Conservation (phyloP, 2,329 filamentous ascomycete genomes). For the Fusarium udum region DNA sequence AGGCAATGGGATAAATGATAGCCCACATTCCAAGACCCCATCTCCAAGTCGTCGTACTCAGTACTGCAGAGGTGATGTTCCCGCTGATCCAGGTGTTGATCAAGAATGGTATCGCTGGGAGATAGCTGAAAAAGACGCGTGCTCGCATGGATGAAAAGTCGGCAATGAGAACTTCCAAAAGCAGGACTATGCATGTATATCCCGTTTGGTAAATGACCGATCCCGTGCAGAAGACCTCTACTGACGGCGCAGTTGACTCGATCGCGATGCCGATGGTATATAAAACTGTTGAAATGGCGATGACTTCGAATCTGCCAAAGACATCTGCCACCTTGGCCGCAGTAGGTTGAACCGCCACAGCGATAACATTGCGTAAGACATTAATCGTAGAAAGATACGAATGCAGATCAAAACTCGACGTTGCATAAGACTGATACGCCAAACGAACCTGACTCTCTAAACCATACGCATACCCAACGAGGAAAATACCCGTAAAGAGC, state of each 20-base stretch:
- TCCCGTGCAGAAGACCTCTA: constrained; percentile 62
- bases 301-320: constrained; percentile 68
- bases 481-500: constrained; percentile 66
- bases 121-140: constrained; percentile 69
- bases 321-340: constrained; percentile 71
- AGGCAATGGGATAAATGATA: constrained; percentile 67
- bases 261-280: constrained; percentile 65
- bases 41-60: constrained; percentile 62
- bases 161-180: constrained; percentile 69
- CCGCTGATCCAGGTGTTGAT: constrained; percentile 73
- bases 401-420: constrained; percentile 60
- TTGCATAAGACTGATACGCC: constrained; percentile 65
- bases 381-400: constrained; percentile 67
- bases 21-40: constrained; percentile 74
- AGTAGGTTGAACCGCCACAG: constrained; percentile 66
- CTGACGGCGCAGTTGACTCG: constrained; percentile 58
- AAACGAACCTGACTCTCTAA: constrained; percentile 63
- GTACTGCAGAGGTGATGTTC: constrained; percentile 61
- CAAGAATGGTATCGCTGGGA: constrained; percentile 68
- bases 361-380: constrained; percentile 66
- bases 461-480: constrained; percentile 69
- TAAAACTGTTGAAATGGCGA: constrained; percentile 64
- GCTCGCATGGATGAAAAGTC: constrained; percentile 68
- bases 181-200: constrained; percentile 65
- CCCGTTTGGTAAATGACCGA: constrained; percentile 67